A percentile compares a stretch with the other conserved stretches of the same genome.
phyloP scores from a whole-genome alignment of 129 eudicot genomes.

The Heracleum sosnowskyi region DNA sequence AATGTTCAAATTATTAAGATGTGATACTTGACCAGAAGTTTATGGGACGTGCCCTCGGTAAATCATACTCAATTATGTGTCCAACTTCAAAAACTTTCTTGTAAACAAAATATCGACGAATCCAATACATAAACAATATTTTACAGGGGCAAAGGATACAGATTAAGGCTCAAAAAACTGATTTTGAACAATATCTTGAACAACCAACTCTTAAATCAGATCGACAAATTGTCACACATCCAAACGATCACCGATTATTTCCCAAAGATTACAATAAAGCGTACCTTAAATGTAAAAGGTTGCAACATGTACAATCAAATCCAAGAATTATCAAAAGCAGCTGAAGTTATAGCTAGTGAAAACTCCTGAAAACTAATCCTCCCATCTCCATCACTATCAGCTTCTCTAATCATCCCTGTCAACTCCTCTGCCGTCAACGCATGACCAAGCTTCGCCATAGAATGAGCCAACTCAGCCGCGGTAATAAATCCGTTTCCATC shows the following conservation, averaged over 20 bases:
- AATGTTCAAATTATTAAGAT: too few species aligned
- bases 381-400: conserved; percentile 88
- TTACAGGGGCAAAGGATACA: background rate
- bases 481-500: conserved; percentile 80
- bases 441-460: conserved; percentile 87
- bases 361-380: conserved; percentile 79
- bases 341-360: conserved; percentile 67
- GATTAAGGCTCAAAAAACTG: background rate
- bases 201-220: background rate
- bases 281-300: background rate
- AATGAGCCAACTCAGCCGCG: conserved; percentile 81
- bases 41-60: too few species aligned
- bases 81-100: background rate
- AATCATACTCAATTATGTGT: background rate
- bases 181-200: background rate
- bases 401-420: conserved; percentile 83
- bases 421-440: conserved; percentile 84
- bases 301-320: conserved; percentile 13
- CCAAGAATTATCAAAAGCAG: conserved; percentile 83
- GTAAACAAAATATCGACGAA: background rate
- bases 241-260: background rate
- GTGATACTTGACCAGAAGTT: too few species aligned
- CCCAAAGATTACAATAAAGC: background rate
- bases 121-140: background rate
- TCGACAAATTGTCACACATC: background rate